Conservation (phyloP, 257 asterid genomes). For the Nicotiana otophora region DNA sequence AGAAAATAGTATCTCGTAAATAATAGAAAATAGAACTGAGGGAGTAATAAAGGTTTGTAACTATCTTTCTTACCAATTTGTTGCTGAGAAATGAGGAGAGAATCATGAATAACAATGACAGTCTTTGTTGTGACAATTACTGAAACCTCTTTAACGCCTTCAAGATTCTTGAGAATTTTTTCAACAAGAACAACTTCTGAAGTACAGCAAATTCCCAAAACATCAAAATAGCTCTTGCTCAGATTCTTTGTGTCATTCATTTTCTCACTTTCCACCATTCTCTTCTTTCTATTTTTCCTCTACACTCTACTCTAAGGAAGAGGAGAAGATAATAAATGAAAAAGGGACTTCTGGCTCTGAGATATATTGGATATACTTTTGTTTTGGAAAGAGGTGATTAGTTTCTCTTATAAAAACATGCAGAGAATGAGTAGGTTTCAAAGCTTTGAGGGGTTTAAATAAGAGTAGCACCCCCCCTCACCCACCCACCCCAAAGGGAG, state of each 20-base stretch:
- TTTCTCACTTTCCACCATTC: neutral
- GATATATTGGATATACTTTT: no score
- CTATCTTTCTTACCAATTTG: slow-evolving; percentile 45
- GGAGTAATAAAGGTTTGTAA: neutral
- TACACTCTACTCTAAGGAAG: neutral
- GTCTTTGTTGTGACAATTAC: slow-evolving; percentile 63
- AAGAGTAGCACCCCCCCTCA: neutral
- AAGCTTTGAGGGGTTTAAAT: neutral
- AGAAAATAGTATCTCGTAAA: neutral
- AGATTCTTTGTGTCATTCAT: neutral
- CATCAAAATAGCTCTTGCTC: slow-evolving; percentile 73
- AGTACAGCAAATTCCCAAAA: slow-evolving; percentile 69
- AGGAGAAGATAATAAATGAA: neutral
- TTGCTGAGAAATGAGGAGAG: slow-evolving; percentile 41
- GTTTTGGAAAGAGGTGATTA: neutral
- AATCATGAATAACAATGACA: slow-evolving; percentile 59
- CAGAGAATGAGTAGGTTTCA: neutral
- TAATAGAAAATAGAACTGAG: neutral
- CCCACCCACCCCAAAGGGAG: neutral
- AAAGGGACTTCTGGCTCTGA: neutral
- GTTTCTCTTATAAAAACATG: neutral
- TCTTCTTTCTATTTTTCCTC: neutral
- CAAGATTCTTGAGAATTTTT: slow-evolving; percentile 46
- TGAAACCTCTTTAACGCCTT: slow-evolving; percentile 60
- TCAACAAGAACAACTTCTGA: slow-evolving; percentile 56